Base-by-base conservation (phyloP, 202 grass and related monocot species). In the Hordeum pubiflorum region DNA sequence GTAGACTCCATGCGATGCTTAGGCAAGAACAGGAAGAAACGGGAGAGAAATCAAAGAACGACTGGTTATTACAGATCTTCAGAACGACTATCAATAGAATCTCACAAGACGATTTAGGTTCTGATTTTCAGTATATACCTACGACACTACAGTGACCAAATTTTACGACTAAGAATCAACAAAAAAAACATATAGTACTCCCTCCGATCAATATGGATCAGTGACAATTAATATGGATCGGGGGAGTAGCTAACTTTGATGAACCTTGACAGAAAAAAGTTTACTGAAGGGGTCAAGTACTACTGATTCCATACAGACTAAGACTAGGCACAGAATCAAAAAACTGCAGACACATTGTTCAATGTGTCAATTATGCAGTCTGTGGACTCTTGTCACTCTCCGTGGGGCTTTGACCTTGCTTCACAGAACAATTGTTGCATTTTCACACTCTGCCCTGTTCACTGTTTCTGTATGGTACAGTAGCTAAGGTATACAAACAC, bases 81-180 rank as follows among this genome's bases (percentile, higher is more conserved):
- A 65, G 0, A 1, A 18, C 67, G 59, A 72, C 23, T 41, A 72
- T 64, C 68, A 71, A 18, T 17, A 46, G 15, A 55, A 81, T 66
- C 11, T 46, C 57, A 65, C 10, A 0, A 50, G 17, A 56, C 21
- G 54, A 77, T 65, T 71, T 81, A n/a, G 24, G n/a, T 76, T 14
- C 23, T 34, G 27, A 31, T 58, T 66, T 84, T 85, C 50, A 84
- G 38, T 71, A n/a, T 7, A 59, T 23, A 72, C 34, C 29, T 69
- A 32, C 31, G 11, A 34, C 5, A 43, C 48, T 41, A 63, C 55
- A 63, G 24, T 36, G 77, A 57, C 26, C 34, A 58, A 15, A 72
- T 29, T 29, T 29, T 29, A 29, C 2, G 27, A 29, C 27, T 29
- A 29, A 1, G 27, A 29, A 29, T 29, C 27, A 29, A 29, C 27